Percentiles rank a stretch among this genome's conserved stretches.
phyloP scores from a whole-genome alignment of 257 asterid species.

The Agastache rugosa region DNA sequence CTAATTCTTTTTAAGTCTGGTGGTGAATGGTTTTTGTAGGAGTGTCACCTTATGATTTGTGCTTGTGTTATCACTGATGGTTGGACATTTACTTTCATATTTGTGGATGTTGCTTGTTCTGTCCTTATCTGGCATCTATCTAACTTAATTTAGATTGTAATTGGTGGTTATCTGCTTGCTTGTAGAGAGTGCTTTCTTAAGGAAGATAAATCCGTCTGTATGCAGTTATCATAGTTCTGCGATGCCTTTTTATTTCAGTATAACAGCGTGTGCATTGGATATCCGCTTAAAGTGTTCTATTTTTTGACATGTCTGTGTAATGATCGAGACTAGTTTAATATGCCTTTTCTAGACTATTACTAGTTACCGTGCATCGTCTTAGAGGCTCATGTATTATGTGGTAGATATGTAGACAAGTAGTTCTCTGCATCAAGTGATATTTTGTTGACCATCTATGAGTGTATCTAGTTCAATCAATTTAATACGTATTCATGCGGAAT shows the following conservation, averaged over 20 bases:
- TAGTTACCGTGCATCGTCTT: background rate
- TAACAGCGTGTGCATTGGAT: background rate
- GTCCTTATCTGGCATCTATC: background rate
- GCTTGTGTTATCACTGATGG: background rate
- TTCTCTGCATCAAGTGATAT: background rate
- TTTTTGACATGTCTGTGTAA: background rate
- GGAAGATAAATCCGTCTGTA: slow-evolving; percentile 1
- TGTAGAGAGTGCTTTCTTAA: background rate
- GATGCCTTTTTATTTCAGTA: slow-evolving; percentile 11
- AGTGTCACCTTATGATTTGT: slow-evolving; percentile 12
- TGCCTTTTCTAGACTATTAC: background rate
- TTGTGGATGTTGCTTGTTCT: background rate
- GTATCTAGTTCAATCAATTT: background rate
- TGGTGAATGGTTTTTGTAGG: slow-evolving; percentile 37
- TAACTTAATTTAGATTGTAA: background rate
- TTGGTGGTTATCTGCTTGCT: background rate
- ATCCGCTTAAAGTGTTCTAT: background rate
- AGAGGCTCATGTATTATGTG: background rate
- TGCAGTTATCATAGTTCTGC: background rate
- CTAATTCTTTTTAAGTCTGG: background rate
- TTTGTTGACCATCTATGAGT: background rate
- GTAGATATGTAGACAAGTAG: background rate
- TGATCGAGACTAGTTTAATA: slow-evolving; percentile 19
- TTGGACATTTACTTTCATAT: slow-evolving; percentile 12
- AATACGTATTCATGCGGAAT: background rate